Percentiles rank a stretch among this genome's conserved stretches.
Evolutionary conservation across 192 early-diverging fungal genomes (phyloP).

Genomic region (Backusella macrospora): DNA sequence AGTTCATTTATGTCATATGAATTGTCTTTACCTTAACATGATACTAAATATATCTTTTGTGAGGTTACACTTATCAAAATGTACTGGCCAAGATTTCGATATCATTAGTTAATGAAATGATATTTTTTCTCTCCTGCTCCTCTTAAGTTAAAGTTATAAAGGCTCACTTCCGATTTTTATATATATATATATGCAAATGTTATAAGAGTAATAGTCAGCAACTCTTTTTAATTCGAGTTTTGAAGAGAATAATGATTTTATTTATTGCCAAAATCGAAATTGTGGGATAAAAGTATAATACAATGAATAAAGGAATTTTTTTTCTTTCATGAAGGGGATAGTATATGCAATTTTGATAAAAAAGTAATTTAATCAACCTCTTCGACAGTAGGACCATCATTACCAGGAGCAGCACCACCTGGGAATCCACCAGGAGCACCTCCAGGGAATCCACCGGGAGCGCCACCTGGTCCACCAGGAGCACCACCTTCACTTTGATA

Average conservation of each 20-base stretch:
- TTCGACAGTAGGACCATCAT: conserved; percentile 37
- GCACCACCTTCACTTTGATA: conserved; percentile 72
- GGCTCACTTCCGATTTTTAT: too few relatives aligned
- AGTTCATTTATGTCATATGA: too few relatives aligned
- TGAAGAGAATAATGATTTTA: not conserved
- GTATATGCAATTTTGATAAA: not conserved
- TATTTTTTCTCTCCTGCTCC: too few relatives aligned
- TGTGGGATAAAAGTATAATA: not conserved
- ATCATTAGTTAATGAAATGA: too few relatives aligned
- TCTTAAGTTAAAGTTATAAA: too few relatives aligned
- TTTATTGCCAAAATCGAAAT: not conserved
- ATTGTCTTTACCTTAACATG: too few relatives aligned
- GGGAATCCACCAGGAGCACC: conserved; percentile 36
- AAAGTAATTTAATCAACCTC: conserved; percentile 31
- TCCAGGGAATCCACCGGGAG: conserved; percentile 27
- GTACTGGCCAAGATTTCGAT: too few relatives aligned
- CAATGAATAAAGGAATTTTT: conserved; percentile 1
- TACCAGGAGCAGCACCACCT: conserved; percentile 55
- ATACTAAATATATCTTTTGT: too few relatives aligned
- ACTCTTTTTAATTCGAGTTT: not conserved
- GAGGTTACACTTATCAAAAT: too few relatives aligned
- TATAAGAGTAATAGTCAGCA: too few relatives aligned
- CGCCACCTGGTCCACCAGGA: conserved; percentile 35
- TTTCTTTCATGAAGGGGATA: not conserved
- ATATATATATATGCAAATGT: too few relatives aligned